Conservation (phyloP, 1,284 basidiomycete genomes). For the Austroboletus novae-zelandiae region DNA sequence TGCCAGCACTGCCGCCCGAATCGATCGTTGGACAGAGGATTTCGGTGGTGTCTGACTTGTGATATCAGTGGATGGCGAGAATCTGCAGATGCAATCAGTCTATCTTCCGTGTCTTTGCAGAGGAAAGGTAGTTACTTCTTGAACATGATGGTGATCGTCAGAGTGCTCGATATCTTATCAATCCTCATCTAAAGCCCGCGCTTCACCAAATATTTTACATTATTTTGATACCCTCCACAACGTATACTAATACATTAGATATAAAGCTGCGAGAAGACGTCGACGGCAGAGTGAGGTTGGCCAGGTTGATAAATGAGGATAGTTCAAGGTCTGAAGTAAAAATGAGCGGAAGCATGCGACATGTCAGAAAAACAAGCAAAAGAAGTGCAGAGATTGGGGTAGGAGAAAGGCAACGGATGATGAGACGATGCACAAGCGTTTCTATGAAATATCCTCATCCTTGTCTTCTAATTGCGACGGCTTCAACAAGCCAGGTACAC, state of each 20-base stretch:
- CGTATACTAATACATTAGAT: conserved; percentile 40
- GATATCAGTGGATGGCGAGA: conserved; percentile 83
- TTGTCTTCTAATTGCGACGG: conserved; percentile 92
- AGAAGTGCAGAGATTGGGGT: conserved; percentile 6
- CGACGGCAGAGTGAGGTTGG: conserved; percentile 32
- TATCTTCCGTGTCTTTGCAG: not conserved
- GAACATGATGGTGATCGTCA: conserved; percentile 32
- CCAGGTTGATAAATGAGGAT: conserved; percentile 26
- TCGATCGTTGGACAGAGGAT: conserved; percentile 89
- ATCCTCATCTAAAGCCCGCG: not conserved
- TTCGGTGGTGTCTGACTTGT: conserved; percentile 93
- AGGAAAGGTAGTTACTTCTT: conserved; percentile 24
- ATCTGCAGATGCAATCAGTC: conserved; percentile 50
- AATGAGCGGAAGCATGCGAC: conserved; percentile 21
- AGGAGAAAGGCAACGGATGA: not conserved
- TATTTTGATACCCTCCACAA: conserved; percentile 29
- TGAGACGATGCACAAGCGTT: conserved; percentile 2
- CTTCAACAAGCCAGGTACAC: conserved; percentile 98
- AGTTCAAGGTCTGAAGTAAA: conserved; percentile 25
- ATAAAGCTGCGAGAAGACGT: conserved; percentile 28
- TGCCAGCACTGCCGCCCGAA: conserved; percentile 76
- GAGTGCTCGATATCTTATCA: conserved; percentile 16
- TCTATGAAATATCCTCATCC: conserved; percentile 75
- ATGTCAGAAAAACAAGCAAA: conserved; percentile 18
- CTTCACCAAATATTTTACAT: conserved; percentile 28